A percentile compares a stretch with the other conserved stretches of the same genome.
Conservation (phyloP, 768 basidiomycete species). For the Phylloporus sp. region DNA sequence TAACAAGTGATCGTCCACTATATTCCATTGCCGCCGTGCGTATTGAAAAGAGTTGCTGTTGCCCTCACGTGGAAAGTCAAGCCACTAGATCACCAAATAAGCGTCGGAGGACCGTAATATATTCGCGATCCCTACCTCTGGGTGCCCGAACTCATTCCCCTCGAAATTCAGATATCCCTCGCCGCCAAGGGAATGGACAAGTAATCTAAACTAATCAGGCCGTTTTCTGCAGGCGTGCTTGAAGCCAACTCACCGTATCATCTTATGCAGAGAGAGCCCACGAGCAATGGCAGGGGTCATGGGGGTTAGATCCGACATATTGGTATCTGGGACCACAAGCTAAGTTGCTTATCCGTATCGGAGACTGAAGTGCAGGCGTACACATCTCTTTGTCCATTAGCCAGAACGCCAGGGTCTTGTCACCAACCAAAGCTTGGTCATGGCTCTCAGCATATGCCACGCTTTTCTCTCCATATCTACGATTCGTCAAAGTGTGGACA, state of each 20-base stretch:
- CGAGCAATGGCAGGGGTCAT: constrained; percentile 84
- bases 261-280: constrained; percentile 92
- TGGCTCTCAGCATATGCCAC: constrained; percentile 95
- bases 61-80: constrained; percentile 96
- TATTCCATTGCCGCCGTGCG: constrained; percentile 94
- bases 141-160: constrained; percentile 98
- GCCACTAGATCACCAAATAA: constrained; percentile 60
- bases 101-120: background rate
- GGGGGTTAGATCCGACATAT: constrained; percentile 87
- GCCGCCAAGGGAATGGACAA: constrained; percentile 91
- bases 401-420: constrained; percentile 99
- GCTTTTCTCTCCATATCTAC: constrained; percentile 85
- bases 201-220: constrained; percentile 47
- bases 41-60: constrained; percentile 97
- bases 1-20: constrained; percentile 79
- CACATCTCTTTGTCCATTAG: constrained; percentile 99
- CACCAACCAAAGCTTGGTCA: constrained; percentile 96
- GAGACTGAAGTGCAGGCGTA: constrained; percentile 41
- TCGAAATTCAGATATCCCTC: constrained; percentile 98
- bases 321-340: constrained; percentile 55
- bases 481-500: constrained; percentile 84
- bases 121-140: constrained; percentile 57
- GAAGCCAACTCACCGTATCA: constrained; percentile 71
- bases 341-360: background rate
- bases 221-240: background rate